phyloP scores from a whole-genome alignment of 192 early-diverging fungal genomes.

The Obelidium mucronatum region DNA sequence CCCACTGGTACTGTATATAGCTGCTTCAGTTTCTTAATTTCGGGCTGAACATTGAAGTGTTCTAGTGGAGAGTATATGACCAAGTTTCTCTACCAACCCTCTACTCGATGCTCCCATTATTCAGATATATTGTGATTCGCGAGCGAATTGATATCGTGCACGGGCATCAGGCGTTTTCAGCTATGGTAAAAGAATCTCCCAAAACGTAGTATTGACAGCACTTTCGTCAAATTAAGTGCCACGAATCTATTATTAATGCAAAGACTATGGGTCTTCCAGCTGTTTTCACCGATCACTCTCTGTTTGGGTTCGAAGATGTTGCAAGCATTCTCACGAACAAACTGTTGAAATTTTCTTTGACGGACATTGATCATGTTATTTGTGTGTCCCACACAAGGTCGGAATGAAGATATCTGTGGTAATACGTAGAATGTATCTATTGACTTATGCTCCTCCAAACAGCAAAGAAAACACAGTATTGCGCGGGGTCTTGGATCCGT shows the following conservation, averaged over 20 bases:
- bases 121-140: slow-evolving; percentile 89
- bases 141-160: slow-evolving; percentile 96
- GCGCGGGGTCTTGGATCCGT: slow-evolving; percentile 87
- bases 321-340: slow-evolving; percentile 95
- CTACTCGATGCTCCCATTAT: slow-evolving; percentile 83
- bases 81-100: slow-evolving; percentile 92
- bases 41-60: neutral
- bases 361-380: slow-evolving; percentile 97
- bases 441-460: neutral
- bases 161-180: slow-evolving; percentile 75
- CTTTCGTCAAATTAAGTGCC: slow-evolving; percentile 84
- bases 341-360: slow-evolving; percentile 93
- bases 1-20: slow-evolving; percentile 67
- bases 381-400: slow-evolving; percentile 97
- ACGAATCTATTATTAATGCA: slow-evolving; percentile 95
- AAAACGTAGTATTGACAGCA: neutral
- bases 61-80: slow-evolving; percentile 73
- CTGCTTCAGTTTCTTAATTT: neutral
- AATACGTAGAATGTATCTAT: neutral
- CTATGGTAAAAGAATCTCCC: neutral
- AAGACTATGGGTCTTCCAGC: slow-evolving; percentile 94
- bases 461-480: slow-evolving; percentile 99
- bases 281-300: slow-evolving; percentile 96
- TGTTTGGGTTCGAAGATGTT: slow-evolving; percentile 96
- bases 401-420: slow-evolving; percentile 8